phyloP scores from a whole-genome alignment of 495 filamentous ascomycete genomes.

The Penicillium roqueforti region DNA sequence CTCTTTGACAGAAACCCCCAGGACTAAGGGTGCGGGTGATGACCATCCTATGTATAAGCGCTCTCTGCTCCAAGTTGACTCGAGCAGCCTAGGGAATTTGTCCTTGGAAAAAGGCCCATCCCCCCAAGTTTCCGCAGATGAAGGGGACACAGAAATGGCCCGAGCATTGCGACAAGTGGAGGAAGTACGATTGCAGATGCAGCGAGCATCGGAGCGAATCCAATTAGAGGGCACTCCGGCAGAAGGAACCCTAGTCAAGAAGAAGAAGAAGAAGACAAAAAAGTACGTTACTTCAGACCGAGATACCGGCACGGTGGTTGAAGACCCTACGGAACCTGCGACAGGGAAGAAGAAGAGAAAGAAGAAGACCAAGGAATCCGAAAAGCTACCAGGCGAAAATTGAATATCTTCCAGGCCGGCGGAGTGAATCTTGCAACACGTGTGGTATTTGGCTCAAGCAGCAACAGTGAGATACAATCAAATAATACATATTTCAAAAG shows the following conservation, averaged over 20 bases:
- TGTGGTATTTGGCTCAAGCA: not conserved
- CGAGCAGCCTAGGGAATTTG: constrained; percentile 66
- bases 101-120: constrained; percentile 47
- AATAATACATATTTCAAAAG: constrained; percentile 4
- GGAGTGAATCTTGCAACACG: not conserved
- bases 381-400: not conserved
- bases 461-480: constrained; percentile 3
- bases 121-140: constrained; percentile 11
- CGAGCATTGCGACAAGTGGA: constrained; percentile 84
- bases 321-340: not conserved
- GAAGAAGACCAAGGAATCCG: constrained; percentile 15
- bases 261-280: constrained; percentile 66
- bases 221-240: constrained; percentile 63
- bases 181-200: constrained; percentile 81
- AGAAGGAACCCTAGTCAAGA: constrained; percentile 72
- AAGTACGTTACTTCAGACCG: constrained; percentile 1
- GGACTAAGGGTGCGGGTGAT: not conserved
- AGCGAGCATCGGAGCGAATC: constrained; percentile 79
- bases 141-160: constrained; percentile 77
- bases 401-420: not conserved
- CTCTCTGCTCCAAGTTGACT: constrained; percentile 75
- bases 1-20: constrained; percentile 27
- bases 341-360: constrained; percentile 12
- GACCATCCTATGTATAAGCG: constrained; percentile 44
- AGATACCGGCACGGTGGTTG: not conserved